Evolutionary conservation across 2,329 filamentous ascomycete species (phyloP).

Genomic region (Trichoderma sp.): DNA sequence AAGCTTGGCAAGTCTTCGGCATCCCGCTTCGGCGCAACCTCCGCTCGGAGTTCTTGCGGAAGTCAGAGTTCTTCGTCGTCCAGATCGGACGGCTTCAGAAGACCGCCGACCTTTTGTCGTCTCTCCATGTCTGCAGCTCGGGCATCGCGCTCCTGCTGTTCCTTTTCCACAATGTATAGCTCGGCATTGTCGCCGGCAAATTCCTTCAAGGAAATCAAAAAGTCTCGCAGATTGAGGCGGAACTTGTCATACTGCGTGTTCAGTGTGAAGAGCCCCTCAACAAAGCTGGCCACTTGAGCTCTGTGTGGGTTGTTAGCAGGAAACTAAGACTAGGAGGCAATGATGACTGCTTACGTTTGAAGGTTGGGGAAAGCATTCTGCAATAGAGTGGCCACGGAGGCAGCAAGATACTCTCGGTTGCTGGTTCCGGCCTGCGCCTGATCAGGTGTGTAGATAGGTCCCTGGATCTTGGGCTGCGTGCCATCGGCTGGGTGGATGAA

Average conservation of each 20-base stretch:
- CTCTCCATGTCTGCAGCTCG: constrained; percentile 87
- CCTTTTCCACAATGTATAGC: constrained; percentile 89
- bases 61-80: constrained; percentile 92
- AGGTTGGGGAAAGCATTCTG: constrained; percentile 92
- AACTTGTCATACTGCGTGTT: constrained; percentile 92
- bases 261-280: constrained; percentile 80
- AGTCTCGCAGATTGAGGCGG: constrained; percentile 93
- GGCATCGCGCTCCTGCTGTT: constrained; percentile 81
- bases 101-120: constrained; percentile 88
- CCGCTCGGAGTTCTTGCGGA: constrained; percentile 61
- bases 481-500: constrained; percentile 74
- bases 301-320: constrained; percentile 47
- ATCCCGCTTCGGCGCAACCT: constrained; percentile 48
- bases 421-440: constrained; percentile 79
- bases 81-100: constrained; percentile 96
- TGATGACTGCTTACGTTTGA: constrained; percentile 63
- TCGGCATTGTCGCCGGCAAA: constrained; percentile 95
- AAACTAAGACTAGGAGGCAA: background rate
- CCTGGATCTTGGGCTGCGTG: constrained; percentile 77
- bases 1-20: constrained; percentile 22
- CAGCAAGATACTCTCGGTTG: constrained; percentile 86
- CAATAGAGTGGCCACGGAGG: constrained; percentile 80
- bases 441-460: constrained; percentile 82
- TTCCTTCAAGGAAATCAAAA: constrained; percentile 95
- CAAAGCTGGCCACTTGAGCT: constrained; percentile 83